Percentiles rank a stretch among this genome's conserved stretches.
Evolutionary conservation across 768 basidiomycete species (phyloP).

Genomic region (Cystobasidium tubakii): DNA sequence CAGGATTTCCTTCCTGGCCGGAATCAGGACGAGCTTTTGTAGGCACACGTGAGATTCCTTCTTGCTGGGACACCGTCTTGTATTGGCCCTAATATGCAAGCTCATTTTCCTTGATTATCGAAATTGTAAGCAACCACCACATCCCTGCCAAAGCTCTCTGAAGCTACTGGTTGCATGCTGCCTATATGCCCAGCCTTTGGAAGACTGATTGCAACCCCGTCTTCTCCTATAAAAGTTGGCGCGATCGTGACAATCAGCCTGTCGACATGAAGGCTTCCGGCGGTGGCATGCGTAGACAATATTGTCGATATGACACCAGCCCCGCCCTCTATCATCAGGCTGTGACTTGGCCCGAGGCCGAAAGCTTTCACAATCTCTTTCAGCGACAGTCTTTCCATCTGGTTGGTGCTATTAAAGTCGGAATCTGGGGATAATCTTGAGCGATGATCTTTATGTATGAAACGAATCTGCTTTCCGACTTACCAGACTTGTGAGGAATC

Average conservation of each 20-base stretch:
- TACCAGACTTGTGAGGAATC: neutral
- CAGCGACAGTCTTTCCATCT: neutral
- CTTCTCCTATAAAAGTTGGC: slow-evolving; percentile 68
- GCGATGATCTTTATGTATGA: too few relatives aligned
- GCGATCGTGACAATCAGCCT: slow-evolving; percentile 76
- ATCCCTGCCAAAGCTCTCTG: slow-evolving; percentile 14
- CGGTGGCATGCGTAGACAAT: slow-evolving; percentile 50
- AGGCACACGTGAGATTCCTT: too few relatives aligned
- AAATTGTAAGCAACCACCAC: slow-evolving; percentile 11
- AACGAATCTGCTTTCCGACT: too few relatives aligned
- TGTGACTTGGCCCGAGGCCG: neutral
- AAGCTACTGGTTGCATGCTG: neutral
- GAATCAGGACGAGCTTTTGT: too few relatives aligned
- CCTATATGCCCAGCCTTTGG: neutral
- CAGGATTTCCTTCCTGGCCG: too few relatives aligned
- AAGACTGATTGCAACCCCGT: slow-evolving; percentile 33
- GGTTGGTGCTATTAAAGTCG: too few relatives aligned
- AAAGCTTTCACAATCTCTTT: neutral
- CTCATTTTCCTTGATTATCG: too few relatives aligned
- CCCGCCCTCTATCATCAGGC: slow-evolving; percentile 93
- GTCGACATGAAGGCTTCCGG: slow-evolving; percentile 54
- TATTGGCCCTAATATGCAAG: neutral
- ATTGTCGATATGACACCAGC: slow-evolving; percentile 73
- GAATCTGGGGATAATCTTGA: too few relatives aligned
- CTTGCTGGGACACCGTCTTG: neutral